Conservation (phyloP, 2,329 filamentous ascomycete genomes). For the Nectriaceae sp. region DNA sequence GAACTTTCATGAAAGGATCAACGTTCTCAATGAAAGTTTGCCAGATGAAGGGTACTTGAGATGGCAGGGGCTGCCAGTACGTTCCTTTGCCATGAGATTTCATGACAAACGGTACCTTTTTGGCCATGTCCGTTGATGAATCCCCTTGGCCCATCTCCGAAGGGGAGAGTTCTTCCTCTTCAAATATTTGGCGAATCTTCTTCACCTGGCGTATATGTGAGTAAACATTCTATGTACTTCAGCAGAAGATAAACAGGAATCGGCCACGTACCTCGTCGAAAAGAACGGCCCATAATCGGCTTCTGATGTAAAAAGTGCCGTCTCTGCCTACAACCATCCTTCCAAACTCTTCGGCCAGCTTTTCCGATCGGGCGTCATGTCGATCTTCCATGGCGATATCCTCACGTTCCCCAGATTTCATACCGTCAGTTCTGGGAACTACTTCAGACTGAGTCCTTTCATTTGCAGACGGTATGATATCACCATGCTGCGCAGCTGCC, state of each 20-base stretch:
- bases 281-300: not conserved
- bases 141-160: not conserved
- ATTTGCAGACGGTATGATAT: not conserved
- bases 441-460: not conserved
- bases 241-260: no score
- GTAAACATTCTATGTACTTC: no score
- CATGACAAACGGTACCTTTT: not conserved
- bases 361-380: not conserved
- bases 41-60: slow-evolving; percentile 16
- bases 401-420: no score
- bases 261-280: not conserved
- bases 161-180: not conserved
- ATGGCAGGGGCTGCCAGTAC: slow-evolving; percentile 9
- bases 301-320: not conserved
- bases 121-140: not conserved
- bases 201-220: no score
- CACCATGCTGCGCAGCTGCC: not conserved
- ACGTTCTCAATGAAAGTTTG: slow-evolving; percentile 17
- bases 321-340: not conserved
- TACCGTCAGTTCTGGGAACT: no score
- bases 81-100: not conserved
- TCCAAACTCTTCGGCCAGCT: not conserved
- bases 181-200: not conserved
- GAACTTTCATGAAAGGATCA: slow-evolving; percentile 13
- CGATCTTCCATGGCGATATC: not conserved